Conservation (phyloP, 768 basidiomycete species). For the Tylopilus subfusipes region DNA sequence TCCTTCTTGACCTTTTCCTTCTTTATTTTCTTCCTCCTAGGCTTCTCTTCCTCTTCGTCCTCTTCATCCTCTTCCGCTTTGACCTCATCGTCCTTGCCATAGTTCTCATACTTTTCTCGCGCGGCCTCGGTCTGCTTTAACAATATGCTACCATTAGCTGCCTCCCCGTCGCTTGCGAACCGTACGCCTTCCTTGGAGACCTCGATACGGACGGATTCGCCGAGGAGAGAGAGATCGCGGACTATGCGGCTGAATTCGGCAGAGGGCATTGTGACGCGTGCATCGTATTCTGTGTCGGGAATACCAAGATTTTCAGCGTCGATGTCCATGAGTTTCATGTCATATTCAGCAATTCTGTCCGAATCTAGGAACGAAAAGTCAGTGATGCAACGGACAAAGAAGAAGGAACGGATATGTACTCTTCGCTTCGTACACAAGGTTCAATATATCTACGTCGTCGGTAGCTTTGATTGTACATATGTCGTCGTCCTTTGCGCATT, state of each 20-base stretch:
- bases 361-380: slow-evolving; percentile 48
- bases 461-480: slow-evolving; percentile 85
- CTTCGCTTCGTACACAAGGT: slow-evolving; percentile 85
- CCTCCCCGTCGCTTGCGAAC: slow-evolving; percentile 90
- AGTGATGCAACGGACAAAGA: background rate
- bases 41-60: slow-evolving; percentile 36
- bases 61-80: slow-evolving; percentile 43
- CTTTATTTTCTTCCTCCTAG: slow-evolving; percentile 28
- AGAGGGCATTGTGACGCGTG: slow-evolving; percentile 82
- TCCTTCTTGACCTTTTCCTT: slow-evolving; percentile 42
- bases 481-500: slow-evolving; percentile 97
- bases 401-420: slow-evolving; percentile 46
- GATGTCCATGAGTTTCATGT: slow-evolving; percentile 99
- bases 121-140: slow-evolving; percentile 69
- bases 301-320: slow-evolving; percentile 93
- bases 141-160: slow-evolving; percentile 85
- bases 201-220: slow-evolving; percentile 94
- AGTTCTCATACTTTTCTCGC: slow-evolving; percentile 37
- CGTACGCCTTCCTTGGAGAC: slow-evolving; percentile 94
- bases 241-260: slow-evolving; percentile 90
- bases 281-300: slow-evolving; percentile 97
- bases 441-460: slow-evolving; percentile 87
- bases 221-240: slow-evolving; percentile 83
- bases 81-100: slow-evolving; percentile 41
- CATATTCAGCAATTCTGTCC: slow-evolving; percentile 95